These are phyloP conservation scores for Lactifluus piperatus DNA, from an alignment of 768 basidiomycete species.

Conservation along the genomic window DNA sequence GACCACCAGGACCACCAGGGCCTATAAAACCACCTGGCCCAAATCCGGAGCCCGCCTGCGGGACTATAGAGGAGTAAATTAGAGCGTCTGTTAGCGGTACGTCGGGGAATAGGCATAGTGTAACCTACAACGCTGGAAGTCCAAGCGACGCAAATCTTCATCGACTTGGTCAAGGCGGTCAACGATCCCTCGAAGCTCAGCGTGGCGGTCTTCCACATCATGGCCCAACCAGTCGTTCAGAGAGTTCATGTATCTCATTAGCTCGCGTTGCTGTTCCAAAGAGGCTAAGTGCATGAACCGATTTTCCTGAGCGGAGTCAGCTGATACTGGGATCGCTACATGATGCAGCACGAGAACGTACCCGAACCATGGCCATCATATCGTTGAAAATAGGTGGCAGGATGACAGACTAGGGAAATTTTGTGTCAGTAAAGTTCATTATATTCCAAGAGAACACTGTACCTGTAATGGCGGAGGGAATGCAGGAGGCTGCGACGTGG, in stretches of 20 bases:
- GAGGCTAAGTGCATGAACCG: conserved; percentile 64
- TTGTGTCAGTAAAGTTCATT: not conserved
- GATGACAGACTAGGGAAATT: conserved; percentile 41
- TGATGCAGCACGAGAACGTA: conserved; percentile 27
- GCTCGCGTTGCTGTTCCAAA: conserved; percentile 68
- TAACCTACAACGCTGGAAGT: not conserved
- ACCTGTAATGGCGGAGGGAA: conserved; percentile 16
- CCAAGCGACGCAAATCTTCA: conserved; percentile 37
- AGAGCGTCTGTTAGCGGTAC: conserved; percentile 11
- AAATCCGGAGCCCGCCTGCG: not conserved
- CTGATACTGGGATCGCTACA: not conserved
- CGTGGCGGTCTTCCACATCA: conserved; percentile 72
- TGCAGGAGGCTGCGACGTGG: not conserved
- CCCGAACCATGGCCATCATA: conserved; percentile 59
- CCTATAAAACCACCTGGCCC: conserved; percentile 11
- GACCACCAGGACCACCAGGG: not conserved
- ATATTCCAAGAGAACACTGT: conserved; percentile 14
- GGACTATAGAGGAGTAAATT: not conserved
- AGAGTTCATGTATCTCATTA: conserved; percentile 70
- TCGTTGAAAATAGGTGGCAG: conserved; percentile 57
- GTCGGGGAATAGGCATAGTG: no score
- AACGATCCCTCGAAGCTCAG: conserved; percentile 57
- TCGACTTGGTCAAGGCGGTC: conserved; percentile 47
- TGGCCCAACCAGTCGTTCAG: conserved; percentile 74
- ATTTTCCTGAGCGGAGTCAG: conserved; percentile 48